Evolutionary conservation across 164 flowering plant species (phyloP).

Genomic region (Buxus sempervirens): DNA sequence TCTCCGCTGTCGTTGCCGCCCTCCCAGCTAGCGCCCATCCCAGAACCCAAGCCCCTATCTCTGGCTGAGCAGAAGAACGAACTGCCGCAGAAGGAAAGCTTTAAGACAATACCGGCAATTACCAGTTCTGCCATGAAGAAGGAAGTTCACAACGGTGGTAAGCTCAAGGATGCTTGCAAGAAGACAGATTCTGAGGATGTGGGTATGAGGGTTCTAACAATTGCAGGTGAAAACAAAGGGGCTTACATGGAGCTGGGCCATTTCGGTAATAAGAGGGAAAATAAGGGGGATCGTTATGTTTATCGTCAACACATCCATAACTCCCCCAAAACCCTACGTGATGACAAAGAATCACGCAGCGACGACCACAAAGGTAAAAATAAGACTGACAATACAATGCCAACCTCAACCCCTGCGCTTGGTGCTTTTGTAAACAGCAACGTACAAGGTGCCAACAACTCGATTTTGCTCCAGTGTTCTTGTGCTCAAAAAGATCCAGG

Average conservation of each 20-base stretch:
- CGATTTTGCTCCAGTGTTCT: conserved; percentile 38
- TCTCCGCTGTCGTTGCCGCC: conserved; percentile 53
- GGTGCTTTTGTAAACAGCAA: conserved; percentile 61
- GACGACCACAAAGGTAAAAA: conserved; percentile 7
- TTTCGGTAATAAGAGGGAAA: conserved; percentile 18
- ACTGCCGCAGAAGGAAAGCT: conserved; percentile 34
- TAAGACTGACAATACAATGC: conserved; percentile 15
- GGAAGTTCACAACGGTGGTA: not conserved
- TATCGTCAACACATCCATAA: not conserved
- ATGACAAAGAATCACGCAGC: conserved; percentile 13
- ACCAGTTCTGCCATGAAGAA: too few species aligned
- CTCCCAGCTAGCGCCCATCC: conserved; percentile 24
- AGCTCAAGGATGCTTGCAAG: conserved; percentile 19
- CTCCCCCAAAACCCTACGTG: not conserved
- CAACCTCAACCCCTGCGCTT: conserved; percentile 20
- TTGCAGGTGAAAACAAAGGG: conserved; percentile 84
- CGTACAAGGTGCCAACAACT: conserved; percentile 67
- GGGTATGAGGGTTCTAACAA: conserved; percentile 48
- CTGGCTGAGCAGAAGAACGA: conserved; percentile 46
- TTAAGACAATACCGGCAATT: conserved; percentile 3
- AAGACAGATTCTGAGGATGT: conserved; percentile 30
- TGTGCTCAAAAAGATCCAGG: conserved; percentile 60
- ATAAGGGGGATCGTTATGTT: conserved; percentile 12
- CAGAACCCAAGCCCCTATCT: conserved; percentile 21
- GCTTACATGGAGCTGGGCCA: conserved; percentile 67